Base-by-base conservation (phyloP, 208 protist genomes). In the Trypanosoma vivax region DNA sequence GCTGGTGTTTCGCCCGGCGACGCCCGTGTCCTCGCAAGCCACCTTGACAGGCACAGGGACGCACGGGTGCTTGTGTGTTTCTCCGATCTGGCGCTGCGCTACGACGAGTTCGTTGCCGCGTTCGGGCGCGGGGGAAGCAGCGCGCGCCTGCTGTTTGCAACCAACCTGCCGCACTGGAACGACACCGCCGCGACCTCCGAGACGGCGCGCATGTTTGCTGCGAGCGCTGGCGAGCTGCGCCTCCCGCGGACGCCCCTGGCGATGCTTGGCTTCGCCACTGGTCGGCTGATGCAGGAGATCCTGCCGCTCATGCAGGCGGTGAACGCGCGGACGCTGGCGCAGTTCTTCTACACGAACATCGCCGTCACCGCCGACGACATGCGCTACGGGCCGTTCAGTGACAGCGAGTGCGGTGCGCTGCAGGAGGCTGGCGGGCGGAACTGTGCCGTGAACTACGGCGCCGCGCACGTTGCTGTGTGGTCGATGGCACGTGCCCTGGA, bases 81-180 rank as follows among this genome's bases (percentile, higher is more conserved):
- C 45, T 33, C 50, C 16, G 75, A 83, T 33, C 39, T 83, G n/a
- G 18, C 48, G 28, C 10, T 68, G 19, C 52, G 65, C 39, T 73
- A 83, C 57, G 13, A 23, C 16, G 13, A 62, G 1, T 49, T 86
- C 10, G 42, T 66, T 13, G n/a, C 1, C 10, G 60, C 51, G 38
- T 77, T 80, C 34, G 11, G 11, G 1, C 31, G 9, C 3, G 3
- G n/a, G 4, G 9, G 10, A 18, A 39, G 42, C n/a, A 45, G 50
- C 7, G 42, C 39, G 27, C 73, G 73, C 3, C 23, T 78, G 29
- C 21, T 75, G 27, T 67, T 73, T 21, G 21, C 77, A 24, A 77
- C 50, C 18, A 86, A 65, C 43, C 39, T 86, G 50, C 78, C 73
- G 19, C 58, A 73, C 28, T 81, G 73, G 78, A 52, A 31, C 11